Conservation (phyloP, 2,329 filamentous ascomycete genomes). For the Hypoxylon rubiginosum region DNA sequence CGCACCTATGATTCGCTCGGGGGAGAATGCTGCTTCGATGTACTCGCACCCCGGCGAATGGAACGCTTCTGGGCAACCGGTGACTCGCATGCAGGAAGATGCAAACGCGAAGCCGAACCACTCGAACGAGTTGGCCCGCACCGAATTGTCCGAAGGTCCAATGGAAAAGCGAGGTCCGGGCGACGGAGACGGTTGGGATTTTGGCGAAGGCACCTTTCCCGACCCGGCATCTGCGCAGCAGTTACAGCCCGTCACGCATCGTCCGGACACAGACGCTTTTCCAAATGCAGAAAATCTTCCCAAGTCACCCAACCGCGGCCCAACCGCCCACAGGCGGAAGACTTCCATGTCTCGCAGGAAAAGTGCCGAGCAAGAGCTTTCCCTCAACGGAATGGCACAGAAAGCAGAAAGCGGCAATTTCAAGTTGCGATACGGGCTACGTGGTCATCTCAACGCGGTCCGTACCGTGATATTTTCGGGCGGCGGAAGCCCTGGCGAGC, state of each 20-base stretch:
- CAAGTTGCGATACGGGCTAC: conserved; percentile 91
- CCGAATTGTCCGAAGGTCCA: conserved; percentile 59
- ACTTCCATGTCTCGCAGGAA: conserved; percentile 81
- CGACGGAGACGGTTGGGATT: conserved; percentile 89
- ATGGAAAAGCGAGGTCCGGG: conserved; percentile 63
- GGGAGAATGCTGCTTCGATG: conserved; percentile 61
- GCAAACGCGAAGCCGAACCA: conserved; percentile 53
- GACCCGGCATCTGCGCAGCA: conserved; percentile 65
- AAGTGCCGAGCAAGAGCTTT: conserved; percentile 76
- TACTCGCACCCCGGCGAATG: conserved; percentile 53
- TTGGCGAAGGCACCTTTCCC: conserved; percentile 80
- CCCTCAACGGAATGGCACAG: conserved; percentile 62
- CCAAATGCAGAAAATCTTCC: conserved; percentile 83
- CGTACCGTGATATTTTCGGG: conserved; percentile 97
- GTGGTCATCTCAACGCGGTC: conserved; percentile 94
- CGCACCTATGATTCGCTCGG: conserved; percentile 66
- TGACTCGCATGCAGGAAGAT: conserved; percentile 47
- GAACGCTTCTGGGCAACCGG: conserved; percentile 44
- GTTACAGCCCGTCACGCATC: conserved; percentile 64
- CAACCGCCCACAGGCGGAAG: conserved; percentile 81
- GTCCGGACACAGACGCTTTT: conserved; percentile 90
- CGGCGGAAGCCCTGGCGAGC: conserved; percentile 93
- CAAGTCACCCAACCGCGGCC: conserved; percentile 81
- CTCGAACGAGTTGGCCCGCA: conserved; percentile 56
- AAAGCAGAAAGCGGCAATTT: conserved; percentile 82